Base-by-base conservation (phyloP, 164 flowering plant species). In the Echeveria elegans region DNA sequence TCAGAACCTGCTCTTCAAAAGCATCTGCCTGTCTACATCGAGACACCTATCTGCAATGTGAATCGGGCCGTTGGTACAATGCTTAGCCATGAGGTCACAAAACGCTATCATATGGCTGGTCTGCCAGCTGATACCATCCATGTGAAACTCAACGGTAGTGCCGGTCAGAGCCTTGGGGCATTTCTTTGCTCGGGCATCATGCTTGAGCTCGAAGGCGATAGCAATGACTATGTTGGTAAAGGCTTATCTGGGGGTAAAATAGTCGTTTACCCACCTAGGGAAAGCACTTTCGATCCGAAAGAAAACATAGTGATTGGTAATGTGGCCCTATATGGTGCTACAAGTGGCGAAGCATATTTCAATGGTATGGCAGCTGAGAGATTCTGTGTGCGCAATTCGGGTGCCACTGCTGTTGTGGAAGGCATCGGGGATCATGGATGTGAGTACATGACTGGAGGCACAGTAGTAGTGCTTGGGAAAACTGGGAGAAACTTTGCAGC, bases 361-460 rank as follows among this genome's bases (percentile, higher is more conserved):
- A 95, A 85, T 74, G 99, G 99, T 67, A 95, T 92, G 97, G 99
- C 99, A 38, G 99, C 99, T 26, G 99, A 95, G 75, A 87, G 99
- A 76, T 95, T 95, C 74, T 92, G 97, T 74, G 99, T 95, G 5
- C 92, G 99, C 29, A 95, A 95, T 75, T 95, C 99, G 1, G 99
- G 99, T 56, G 99, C 93, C 7, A 85, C 26, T 71, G 96, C 99
- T 11, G 95, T 95, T 62, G 99, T 95, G 5, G 99, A 95, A 78
- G 99, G 99, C 64, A 90, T 95, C 69, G 99, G 99, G 68, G 99
- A 95, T 77, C 99, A 95, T 75, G 99, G 99, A 16, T 95, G 99
- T 61, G 99, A 95, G 74, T 95, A 95, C 83, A 95, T 95, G 99
- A 95, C 99, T 0, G 99, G 98, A 69, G 99, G 99, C n/a, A 88